phyloP scores from a whole-genome alignment of 495 filamentous ascomycete genomes.

The Aspergillus funiculosus region DNA sequence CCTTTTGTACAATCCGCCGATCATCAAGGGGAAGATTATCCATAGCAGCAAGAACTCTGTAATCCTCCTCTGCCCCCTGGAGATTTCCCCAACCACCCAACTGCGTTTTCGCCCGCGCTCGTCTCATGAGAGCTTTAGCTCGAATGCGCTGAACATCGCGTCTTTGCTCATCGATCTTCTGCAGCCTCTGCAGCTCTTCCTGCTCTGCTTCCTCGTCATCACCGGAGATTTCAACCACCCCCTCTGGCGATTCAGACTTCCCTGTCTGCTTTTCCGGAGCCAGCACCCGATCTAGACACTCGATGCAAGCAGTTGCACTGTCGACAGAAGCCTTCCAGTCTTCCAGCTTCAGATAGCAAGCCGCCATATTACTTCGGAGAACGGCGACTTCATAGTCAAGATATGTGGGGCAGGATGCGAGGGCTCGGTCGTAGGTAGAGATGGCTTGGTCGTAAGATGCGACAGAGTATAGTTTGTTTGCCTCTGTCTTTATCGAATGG shows the following conservation, averaged over 20 bases:
- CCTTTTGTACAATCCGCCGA: constrained; percentile 56
- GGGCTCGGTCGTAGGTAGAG: constrained; percentile 78
- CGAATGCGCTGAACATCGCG: constrained; percentile 71
- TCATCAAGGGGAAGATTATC: constrained; percentile 59
- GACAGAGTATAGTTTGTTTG: constrained; percentile 69
- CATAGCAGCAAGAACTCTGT: constrained; percentile 52
- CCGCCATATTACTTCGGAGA: constrained; percentile 78
- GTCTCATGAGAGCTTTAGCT: constrained; percentile 77
- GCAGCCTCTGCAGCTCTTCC: constrained; percentile 48
- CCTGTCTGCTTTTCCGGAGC: constrained; percentile 24
- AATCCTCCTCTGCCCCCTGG: constrained; percentile 76
- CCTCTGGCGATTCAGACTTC: constrained; percentile 22
- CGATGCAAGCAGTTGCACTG: constrained; percentile 65
- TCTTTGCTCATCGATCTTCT: constrained; percentile 44
- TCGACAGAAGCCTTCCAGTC: constrained; percentile 83
- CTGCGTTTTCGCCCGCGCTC: constrained; percentile 68
- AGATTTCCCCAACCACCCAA: constrained; percentile 72
- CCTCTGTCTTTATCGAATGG: constrained; percentile 65
- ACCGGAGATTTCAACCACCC: constrained; percentile 46
- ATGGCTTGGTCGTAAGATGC: constrained; percentile 79
- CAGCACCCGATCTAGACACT: constrained; percentile 59
- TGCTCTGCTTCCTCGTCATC: constrained; percentile 56
- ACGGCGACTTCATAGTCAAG: constrained; percentile 88
- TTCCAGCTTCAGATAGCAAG: constrained; percentile 80
- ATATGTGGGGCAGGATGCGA: constrained; percentile 77